Percentiles rank a stretch among this genome's conserved stretches.
phyloP scores from a whole-genome alignment of 148 eudicot species.

The Pharnaceum exiguum region DNA sequence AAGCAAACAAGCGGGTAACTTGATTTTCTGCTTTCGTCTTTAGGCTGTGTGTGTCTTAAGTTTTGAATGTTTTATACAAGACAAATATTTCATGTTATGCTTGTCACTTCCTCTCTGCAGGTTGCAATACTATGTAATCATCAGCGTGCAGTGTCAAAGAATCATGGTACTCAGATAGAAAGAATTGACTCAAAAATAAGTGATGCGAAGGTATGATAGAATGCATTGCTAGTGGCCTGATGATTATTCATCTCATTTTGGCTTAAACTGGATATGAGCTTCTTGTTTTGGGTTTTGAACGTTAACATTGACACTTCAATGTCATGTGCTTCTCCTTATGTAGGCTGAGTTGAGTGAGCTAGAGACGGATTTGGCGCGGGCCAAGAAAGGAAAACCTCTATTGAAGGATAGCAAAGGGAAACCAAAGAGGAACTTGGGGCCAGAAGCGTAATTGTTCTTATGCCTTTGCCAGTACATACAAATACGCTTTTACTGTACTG shows the following conservation, averaged over 20 bases:
- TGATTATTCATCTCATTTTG: too few species aligned
- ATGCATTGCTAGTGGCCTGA: neutral
- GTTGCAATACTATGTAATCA: constrained; percentile 98
- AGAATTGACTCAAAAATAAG: constrained; percentile 63
- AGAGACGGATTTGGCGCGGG: constrained; percentile 66
- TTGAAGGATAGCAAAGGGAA: constrained; percentile 72
- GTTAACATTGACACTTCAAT: too few species aligned
- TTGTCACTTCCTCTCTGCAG: constrained; percentile 38
- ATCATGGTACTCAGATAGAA: constrained; percentile 79
- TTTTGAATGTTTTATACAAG: neutral
- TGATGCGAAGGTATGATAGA: constrained; percentile 61
- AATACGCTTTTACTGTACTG: neutral
- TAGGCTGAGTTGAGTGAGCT: constrained; percentile 60
- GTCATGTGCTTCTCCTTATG: constrained; percentile 16
- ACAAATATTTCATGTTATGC: constrained; percentile 4
- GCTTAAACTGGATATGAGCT: too few species aligned
- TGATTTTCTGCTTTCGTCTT: constrained; percentile 1
- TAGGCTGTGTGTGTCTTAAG: neutral
- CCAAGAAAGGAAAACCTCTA: constrained; percentile 89
- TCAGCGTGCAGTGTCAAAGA: constrained; percentile 93
- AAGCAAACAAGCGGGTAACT: constrained; percentile 89
- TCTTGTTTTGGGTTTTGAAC: too few species aligned
- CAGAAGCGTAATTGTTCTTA: constrained; percentile 62
- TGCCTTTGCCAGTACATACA: constrained; percentile 3
- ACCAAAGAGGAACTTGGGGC: constrained; percentile 58